Conservation (phyloP, 78 protist species). For the Cyanophora paradoxa region DNA sequence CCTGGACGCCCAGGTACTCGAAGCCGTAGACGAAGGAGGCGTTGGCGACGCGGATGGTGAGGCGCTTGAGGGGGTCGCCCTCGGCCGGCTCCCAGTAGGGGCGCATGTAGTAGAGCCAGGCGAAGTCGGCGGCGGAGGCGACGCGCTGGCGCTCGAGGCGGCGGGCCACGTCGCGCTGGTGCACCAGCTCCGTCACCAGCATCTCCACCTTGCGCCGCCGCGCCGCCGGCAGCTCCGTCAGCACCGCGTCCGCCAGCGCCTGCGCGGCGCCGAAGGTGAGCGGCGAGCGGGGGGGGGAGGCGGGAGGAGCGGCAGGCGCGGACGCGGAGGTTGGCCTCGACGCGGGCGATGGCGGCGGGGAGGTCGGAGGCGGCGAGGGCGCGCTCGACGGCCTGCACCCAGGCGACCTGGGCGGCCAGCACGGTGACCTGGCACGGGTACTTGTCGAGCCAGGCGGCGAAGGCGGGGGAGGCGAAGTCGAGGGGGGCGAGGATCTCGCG, state of each 20-base stretch:
- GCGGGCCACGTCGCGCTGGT: constrained; percentile 79
- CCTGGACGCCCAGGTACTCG: constrained; percentile 95
- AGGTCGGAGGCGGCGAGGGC: background rate
- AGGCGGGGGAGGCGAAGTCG: background rate
- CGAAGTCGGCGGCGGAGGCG: constrained; percentile 44
- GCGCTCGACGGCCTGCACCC: constrained; percentile 47
- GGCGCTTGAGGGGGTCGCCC: constrained; percentile 27
- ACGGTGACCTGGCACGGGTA: constrained; percentile 74
- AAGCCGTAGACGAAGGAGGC: constrained; percentile 79
- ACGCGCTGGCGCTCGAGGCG: background rate
- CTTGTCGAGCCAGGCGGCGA: constrained; percentile 56
- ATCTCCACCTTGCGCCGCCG: constrained; percentile 80
- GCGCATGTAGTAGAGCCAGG: constrained; percentile 88
- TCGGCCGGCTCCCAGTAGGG: constrained; percentile 59
- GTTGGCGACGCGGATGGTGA: constrained; percentile 78
- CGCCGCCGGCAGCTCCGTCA: constrained; percentile 37
- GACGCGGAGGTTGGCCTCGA: constrained; percentile 2
- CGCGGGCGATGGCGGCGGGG: background rate
- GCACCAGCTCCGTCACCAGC: constrained; percentile 87
- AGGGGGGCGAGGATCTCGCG: background rate
- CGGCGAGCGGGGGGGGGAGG: too few species aligned
- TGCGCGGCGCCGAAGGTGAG: constrained; percentile 1
- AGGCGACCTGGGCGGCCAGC: constrained; percentile 53
- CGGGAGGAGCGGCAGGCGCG: background rate
- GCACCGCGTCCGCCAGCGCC: constrained; percentile 59